Base-by-base conservation (phyloP, 805 yeast genomes). In the Kuraishia capsulata region DNA sequence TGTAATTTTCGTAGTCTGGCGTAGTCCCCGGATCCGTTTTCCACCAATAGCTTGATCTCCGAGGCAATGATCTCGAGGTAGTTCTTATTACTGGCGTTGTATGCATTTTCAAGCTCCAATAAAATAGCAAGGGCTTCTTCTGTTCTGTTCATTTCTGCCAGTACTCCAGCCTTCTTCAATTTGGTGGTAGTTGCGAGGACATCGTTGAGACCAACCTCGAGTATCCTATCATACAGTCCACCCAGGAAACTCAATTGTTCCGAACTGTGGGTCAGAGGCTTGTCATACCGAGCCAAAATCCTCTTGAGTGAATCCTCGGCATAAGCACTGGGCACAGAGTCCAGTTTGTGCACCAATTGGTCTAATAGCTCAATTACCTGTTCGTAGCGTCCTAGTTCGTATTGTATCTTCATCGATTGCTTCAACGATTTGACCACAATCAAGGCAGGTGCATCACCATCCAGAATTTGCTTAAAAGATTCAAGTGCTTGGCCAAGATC, bases 1-100 rank as follows among this genome's bases (percentile, higher is more conserved):
- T 81, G 75, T 17, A 78, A 60, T 36, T 66, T 61, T 38, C 65
- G 64, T 32, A 81, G 58, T 40, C 61, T 57, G 9, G 36, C 13
- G 16, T 24, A 39, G 32, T 56, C 53, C 3, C 39, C 25, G 3
- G 62, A 43, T 23, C 63, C 47, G 20, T 65, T 49, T 9, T 28
- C 31, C 17, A 28, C 31, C 31, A 28, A 13, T 13, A 28, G 31
- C 31, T 11, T 28, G 31, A 28, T 28, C 31, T 81, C 81, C 3
- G 76, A 65, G 0, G 92, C 83, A 17, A 81, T 67, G 1, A 79
- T 65, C 41, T 85, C 31, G 31, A 28, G 31, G 17, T 28, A 28
- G 17, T 14, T 14, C 31, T 28, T 28, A 5, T 8, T 11, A 13
- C 14, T 28, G 13, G 31, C 17, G 17, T 28, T 17, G 17, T 17